Base-by-base conservation (phyloP, 371 early-diverging fungal genomes). In the Saksenaea oblongispora region DNA sequence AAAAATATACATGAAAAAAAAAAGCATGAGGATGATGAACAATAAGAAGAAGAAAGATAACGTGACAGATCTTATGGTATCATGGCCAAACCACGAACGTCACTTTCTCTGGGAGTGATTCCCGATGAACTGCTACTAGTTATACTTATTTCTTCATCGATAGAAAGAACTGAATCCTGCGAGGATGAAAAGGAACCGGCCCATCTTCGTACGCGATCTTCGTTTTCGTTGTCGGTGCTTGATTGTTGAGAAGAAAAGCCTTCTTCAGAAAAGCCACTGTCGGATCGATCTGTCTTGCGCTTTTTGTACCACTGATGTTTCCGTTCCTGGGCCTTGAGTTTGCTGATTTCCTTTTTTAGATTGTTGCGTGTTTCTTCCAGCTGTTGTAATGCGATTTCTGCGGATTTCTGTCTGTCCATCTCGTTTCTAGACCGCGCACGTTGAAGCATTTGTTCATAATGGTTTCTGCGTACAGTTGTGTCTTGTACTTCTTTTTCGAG, bases 281-380 rank as follows among this genome's bases (percentile, higher is more conserved):
- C 41, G 17, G 54, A 54, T 57, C 67, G 65, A 55, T 66, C 71
- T 37, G 72, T 66, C 56, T 86, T 85, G 26, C 79, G 76, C 59
- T 75, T 75, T 39, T 87, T 81, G 41, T 87, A 87, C 87, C 87
- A 85, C 56, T 86, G 85, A 62, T 85, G 87, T 61, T 85, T 87
- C 55, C 87, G 75, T 65, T 87, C 87, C 66, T 87, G 85, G 22
- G 83, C 77, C 57, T 79, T 82, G 10, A 84, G 62, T 27, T 74
- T 76, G 9, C 75, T 70, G n/a, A 84, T 55, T 56, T 87, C 83
- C 56, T 79, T 78, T 24, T 59, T 63, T 7, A 82, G 39, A 4
- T 54, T 35, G 8, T 42, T 35, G 13, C 70, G 67, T 7, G 41
- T 67, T 18, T 66, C 57, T 63, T 62, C 54, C 51, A 44, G 44